These are phyloP conservation scores for Claviceps monticola DNA, from an alignment of 2,329 filamentous ascomycete genomes.

Conservation along the genomic window DNA sequence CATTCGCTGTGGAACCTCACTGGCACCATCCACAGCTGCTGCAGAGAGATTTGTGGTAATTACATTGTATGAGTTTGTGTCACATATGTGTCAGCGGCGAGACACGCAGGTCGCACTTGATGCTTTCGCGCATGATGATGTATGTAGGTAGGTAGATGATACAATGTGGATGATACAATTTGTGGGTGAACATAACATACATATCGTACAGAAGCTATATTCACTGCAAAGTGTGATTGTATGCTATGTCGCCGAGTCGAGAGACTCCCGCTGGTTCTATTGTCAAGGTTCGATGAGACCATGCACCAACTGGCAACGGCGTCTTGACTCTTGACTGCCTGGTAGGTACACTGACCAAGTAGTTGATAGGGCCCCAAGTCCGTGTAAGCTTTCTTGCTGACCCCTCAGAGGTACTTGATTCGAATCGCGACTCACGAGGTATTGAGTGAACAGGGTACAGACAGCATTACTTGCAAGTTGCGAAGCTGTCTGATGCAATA, in stretches of 20 bases:
- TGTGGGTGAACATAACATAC: neutral
- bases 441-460: neutral
- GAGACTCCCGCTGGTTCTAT: too few species aligned
- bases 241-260: too few species aligned
- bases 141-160: neutral
- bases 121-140: neutral
- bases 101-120: neutral
- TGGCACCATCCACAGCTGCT: neutral
- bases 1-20: neutral
- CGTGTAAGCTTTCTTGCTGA: too few species aligned
- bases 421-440: neutral
- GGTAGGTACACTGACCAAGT: too few species aligned
- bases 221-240: too few species aligned
- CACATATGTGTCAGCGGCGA: neutral
- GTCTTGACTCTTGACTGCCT: too few species aligned
- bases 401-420: too few species aligned
- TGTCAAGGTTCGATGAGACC: too few species aligned
- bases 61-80: neutral
- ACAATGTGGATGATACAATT: neutral
- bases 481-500: neutral
- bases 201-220: neutral
- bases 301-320: too few species aligned
- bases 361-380: too few species aligned
- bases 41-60: neutral
- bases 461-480: neutral